phyloP scores from a whole-genome alignment of 2,329 filamentous ascomycete species.

The Endothia cerciana region DNA sequence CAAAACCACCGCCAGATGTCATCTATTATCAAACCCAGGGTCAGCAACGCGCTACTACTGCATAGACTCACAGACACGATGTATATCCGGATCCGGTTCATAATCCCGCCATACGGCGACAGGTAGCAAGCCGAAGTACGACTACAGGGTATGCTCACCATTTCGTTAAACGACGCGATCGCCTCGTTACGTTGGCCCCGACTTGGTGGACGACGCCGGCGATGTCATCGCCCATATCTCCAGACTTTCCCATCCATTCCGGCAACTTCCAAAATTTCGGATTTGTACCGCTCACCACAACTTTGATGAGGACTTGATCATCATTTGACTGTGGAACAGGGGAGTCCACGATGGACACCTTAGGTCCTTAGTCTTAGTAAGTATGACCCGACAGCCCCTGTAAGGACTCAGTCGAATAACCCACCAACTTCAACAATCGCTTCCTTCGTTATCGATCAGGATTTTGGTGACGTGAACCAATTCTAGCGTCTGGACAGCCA shows the following conservation, averaged over 20 bases:
- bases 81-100: no score
- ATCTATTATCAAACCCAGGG: background rate
- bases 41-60: no score
- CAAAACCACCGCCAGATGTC: slow-evolving; percentile 41
- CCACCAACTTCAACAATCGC: slow-evolving; percentile 19
- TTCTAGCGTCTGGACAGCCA: background rate
- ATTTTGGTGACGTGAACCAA: background rate
- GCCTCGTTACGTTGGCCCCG: slow-evolving; percentile 56
- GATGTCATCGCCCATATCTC: slow-evolving; percentile 59
- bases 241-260: slow-evolving; percentile 30
- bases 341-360: slow-evolving; percentile 45
- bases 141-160: slow-evolving; percentile 28
- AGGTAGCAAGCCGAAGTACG: background rate
- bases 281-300: slow-evolving; percentile 49
- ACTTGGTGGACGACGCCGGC: slow-evolving; percentile 58
- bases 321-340: slow-evolving; percentile 43
- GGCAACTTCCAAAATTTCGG: slow-evolving; percentile 52
- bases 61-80: no score
- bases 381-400: background rate
- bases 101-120: no score
- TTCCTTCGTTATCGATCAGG: slow-evolving; percentile 20
- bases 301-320: slow-evolving; percentile 48
- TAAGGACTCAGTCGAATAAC: background rate
- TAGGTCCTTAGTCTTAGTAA: slow-evolving; percentile 31
- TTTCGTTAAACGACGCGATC: slow-evolving; percentile 60